phyloP scores from a whole-genome alignment of 1,284 basidiomycete species.

The Pseudozyma hubeiensis region DNA sequence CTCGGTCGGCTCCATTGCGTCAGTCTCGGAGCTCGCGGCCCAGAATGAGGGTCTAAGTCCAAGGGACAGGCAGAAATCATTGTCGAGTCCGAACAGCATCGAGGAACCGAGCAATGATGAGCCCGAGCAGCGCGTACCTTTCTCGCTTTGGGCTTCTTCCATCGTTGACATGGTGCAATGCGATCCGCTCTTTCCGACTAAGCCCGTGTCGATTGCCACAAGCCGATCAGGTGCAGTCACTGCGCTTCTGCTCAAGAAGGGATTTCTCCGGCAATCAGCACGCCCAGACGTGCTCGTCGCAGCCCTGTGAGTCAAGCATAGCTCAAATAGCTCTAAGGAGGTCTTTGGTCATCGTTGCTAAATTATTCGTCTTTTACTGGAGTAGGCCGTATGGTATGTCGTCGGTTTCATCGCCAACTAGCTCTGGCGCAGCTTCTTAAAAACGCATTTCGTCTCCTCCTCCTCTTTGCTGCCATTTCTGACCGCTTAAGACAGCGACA shows the following conservation, averaged over 20 bases:
- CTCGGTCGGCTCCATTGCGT: too few species aligned
- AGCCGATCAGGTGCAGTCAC: conserved; percentile 14
- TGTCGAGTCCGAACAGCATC: background rate
- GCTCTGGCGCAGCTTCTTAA: background rate
- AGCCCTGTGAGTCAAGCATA: conserved; percentile 17
- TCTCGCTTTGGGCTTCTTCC: conserved; percentile 24
- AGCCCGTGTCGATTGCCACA: background rate
- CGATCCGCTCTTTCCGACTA: conserved; percentile 21
- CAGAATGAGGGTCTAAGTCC: too few species aligned
- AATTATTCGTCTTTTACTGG: background rate
- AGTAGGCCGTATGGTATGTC: conserved; percentile 21
- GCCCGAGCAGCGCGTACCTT: background rate
- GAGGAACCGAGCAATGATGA: background rate
- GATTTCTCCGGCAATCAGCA: background rate
- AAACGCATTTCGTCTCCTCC: background rate
- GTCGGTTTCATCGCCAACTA: background rate
- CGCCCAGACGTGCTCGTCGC: background rate
- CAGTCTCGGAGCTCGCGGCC: too few species aligned
- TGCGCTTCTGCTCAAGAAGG: conserved; percentile 7
- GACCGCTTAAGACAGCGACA: conserved; percentile 1
- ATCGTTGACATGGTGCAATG: conserved; percentile 30
- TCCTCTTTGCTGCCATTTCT: too few species aligned
- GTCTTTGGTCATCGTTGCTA: background rate
- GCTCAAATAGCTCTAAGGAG: too few species aligned
- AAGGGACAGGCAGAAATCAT: background rate